Conservation (phyloP, 2,329 filamentous ascomycete species). For the Colletotrichum lentis region DNA sequence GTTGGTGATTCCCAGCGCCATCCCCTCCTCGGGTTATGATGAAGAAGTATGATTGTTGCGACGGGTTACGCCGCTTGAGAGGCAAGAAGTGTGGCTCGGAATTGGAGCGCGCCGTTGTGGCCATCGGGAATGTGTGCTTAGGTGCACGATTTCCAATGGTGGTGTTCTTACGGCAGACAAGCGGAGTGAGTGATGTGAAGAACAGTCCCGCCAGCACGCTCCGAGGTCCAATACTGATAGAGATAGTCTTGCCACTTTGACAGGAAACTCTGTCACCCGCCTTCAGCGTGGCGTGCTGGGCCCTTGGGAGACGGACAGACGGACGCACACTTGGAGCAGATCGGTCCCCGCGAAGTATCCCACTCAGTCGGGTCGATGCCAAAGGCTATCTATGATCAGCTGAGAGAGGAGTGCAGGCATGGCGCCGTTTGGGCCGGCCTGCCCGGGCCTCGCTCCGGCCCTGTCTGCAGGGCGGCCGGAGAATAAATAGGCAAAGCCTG, state of each 20-base stretch:
- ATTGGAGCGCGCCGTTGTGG: not conserved
- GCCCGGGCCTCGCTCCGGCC: not conserved
- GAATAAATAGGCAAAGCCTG: not conserved
- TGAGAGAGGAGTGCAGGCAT: constrained; percentile 10
- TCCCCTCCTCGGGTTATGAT: too few species aligned
- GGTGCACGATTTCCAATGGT: not conserved
- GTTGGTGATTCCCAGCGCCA: too few species aligned
- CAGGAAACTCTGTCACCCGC: not conserved
- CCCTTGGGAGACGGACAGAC: not conserved
- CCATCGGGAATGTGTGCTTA: not conserved
- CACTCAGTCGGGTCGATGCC: not conserved
- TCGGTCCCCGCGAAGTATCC: not conserved
- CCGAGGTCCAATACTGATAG: not conserved
- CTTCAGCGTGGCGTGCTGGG: not conserved
- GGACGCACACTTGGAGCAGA: not conserved
- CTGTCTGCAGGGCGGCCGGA: not conserved
- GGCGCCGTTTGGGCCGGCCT: constrained; percentile 4
- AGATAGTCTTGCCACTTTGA: not conserved
- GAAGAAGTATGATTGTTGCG: constrained; percentile 6
- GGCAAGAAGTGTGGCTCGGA: not conserved
- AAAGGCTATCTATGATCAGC: constrained; percentile 10
- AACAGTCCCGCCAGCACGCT: not conserved
- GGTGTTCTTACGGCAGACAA: not conserved
- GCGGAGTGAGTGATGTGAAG: not conserved
- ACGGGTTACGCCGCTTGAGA: not conserved